A percentile compares a stretch with the other conserved stretches of the same genome.
Conservation (phyloP, 495 filamentous ascomycete genomes). For the Penicillium crystallinum region DNA sequence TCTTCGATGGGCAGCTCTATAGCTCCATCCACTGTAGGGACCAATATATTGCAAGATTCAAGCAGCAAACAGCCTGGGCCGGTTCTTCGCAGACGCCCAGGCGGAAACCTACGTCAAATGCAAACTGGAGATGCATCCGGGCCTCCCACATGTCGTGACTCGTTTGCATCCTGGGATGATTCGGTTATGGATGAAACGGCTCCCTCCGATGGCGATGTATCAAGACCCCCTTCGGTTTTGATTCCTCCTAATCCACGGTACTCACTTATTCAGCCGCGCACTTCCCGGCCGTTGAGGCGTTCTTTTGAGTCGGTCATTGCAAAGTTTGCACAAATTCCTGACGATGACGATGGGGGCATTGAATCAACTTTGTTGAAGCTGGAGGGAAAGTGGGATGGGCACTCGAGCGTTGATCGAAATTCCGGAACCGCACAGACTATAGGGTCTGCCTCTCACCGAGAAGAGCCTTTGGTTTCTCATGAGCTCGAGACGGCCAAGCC, state of each 20-base stretch:
- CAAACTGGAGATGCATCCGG: conserved; percentile 68
- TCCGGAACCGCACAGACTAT: background rate
- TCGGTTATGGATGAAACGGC: conserved; percentile 48
- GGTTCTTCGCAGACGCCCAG: conserved; percentile 77
- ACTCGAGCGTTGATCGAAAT: conserved; percentile 2
- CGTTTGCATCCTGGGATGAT: conserved; percentile 64
- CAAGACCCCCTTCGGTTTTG: conserved; percentile 30
- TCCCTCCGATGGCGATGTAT: conserved; percentile 19
- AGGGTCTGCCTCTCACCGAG: background rate
- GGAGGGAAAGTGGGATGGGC: conserved; percentile 67
- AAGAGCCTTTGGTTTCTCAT: background rate
- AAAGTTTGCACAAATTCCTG: conserved; percentile 81
- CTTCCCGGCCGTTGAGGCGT: conserved; percentile 70
- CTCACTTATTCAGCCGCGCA: conserved; percentile 69
- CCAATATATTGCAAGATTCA: conserved; percentile 29
- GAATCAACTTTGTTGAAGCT: conserved; percentile 89
- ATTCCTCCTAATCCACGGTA: conserved; percentile 41
- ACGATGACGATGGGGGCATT: conserved; percentile 89
- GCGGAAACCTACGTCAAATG: conserved; percentile 80
- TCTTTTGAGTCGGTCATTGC: conserved; percentile 90
- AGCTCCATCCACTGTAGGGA: conserved; percentile 46
- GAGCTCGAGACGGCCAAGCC: conserved; percentile 1
- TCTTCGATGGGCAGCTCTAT: conserved; percentile 57
- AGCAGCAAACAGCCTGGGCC: conserved; percentile 37
- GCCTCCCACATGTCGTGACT: conserved; percentile 56